Evolutionary conservation across 805 yeast genomes (phyloP).

Genomic region (Millerozyma miso): DNA sequence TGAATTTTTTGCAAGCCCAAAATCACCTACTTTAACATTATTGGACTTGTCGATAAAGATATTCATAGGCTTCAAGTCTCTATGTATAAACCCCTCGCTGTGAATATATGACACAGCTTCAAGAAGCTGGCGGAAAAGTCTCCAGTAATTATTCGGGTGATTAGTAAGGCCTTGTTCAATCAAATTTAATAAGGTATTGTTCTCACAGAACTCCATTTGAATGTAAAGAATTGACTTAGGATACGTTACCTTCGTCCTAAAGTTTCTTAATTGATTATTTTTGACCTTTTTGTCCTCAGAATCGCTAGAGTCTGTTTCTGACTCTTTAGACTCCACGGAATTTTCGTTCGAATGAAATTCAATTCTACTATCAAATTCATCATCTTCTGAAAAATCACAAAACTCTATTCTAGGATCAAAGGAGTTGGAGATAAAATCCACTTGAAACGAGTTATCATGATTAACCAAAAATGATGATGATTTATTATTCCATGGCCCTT

Average conservation of each 20-base stretch:
- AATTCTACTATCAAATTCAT: conserved; percentile 21
- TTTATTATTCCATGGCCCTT: conserved; percentile 19
- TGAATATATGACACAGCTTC: conserved; percentile 92
- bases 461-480: conserved; percentile 17
- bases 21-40: conserved; percentile 93
- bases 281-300: conserved; percentile 2
- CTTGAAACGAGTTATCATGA: conserved; percentile 29
- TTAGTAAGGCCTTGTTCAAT: conserved; percentile 68
- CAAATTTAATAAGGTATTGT: conserved; percentile 79
- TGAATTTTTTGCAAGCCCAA: conserved; percentile 91
- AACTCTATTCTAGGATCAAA: conserved; percentile 55
- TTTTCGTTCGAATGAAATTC: conserved; percentile 24
- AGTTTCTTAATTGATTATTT: not conserved
- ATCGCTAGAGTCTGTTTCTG: conserved; percentile 1
- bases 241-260: not conserved
- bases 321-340: conserved; percentile 5
- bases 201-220: conserved; percentile 99
- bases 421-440: conserved; percentile 70
- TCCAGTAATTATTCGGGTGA: conserved; percentile 81
- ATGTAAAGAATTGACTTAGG: conserved; percentile 70
- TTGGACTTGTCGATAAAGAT: conserved; percentile 88
- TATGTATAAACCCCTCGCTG: conserved; percentile 87
- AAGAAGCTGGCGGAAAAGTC: conserved; percentile 77
- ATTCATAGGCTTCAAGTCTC: conserved; percentile 94
- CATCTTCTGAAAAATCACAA: conserved; percentile 33